Conservation (phyloP, 805 yeast genomes). For the Scheffersomyces ergatensis region DNA sequence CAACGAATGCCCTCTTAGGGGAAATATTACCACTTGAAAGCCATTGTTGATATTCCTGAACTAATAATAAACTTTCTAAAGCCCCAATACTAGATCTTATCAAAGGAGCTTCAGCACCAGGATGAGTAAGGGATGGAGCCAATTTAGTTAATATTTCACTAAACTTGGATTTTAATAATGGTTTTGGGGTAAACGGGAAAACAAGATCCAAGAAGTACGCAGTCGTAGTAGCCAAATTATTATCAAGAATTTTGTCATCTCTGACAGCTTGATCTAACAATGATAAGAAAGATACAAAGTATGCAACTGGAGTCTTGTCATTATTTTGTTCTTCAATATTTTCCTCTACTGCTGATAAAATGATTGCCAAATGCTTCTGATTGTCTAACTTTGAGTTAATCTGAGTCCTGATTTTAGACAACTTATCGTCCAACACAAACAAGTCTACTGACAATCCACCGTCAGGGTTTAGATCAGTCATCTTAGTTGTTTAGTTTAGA, state of each 20-base stretch:
- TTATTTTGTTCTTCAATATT: slow-evolving; percentile 68
- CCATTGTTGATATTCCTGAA: slow-evolving; percentile 86
- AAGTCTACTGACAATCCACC: slow-evolving; percentile 32
- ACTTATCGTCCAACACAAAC: slow-evolving; percentile 59
- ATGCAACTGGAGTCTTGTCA: slow-evolving; percentile 68
- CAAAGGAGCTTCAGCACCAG: slow-evolving; percentile 74
- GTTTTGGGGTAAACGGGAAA: slow-evolving; percentile 68
- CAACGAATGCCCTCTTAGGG: slow-evolving; percentile 81
- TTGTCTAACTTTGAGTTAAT: slow-evolving; percentile 76
- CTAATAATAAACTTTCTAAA: slow-evolving; percentile 71
- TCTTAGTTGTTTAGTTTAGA: slow-evolving; percentile 3
- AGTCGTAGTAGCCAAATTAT: slow-evolving; percentile 66
- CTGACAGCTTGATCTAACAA: slow-evolving; percentile 70
- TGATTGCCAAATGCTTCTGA: slow-evolving; percentile 81
- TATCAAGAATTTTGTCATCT: slow-evolving; percentile 53
- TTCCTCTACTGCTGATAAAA: slow-evolving; percentile 88
- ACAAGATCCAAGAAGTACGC: slow-evolving; percentile 80
- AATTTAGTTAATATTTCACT: slow-evolving; percentile 73
- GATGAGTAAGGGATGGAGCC: slow-evolving; percentile 74
- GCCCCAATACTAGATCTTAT: slow-evolving; percentile 83
- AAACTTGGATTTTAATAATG: slow-evolving; percentile 70
- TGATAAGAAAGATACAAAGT: slow-evolving; percentile 80
- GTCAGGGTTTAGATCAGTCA: slow-evolving; percentile 36
- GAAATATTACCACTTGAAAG: slow-evolving; percentile 49
- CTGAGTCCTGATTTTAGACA: slow-evolving; percentile 70